Conservation (phyloP, 108 stramenopile species). For the Epipyxis sp. region DNA sequence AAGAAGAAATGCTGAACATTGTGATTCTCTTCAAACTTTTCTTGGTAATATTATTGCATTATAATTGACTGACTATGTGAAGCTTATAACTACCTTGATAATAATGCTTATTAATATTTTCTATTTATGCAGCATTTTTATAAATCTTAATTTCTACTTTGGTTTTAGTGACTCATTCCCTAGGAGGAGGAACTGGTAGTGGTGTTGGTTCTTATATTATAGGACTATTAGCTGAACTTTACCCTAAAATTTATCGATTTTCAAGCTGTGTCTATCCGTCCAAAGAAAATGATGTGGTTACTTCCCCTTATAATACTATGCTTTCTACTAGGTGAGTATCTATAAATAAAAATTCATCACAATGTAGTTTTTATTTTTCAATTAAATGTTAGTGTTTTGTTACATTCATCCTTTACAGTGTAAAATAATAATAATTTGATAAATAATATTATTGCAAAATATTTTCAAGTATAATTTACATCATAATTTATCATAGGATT, state of each 20-base stretch:
- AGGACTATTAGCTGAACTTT: slow-evolving; percentile 48
- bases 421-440: neutral
- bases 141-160: too few relatives aligned
- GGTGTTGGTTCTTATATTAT: slow-evolving; percentile 60
- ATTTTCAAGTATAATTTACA: too few relatives aligned
- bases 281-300: slow-evolving; percentile 64
- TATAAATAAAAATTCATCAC: neutral
- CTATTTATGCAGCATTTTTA: too few relatives aligned
- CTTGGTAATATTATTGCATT: too few relatives aligned
- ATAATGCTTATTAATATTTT: too few relatives aligned
- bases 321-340: slow-evolving; percentile 38
- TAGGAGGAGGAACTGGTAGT: slow-evolving; percentile 67
- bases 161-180: slow-evolving; percentile 58
- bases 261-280: slow-evolving; percentile 50
- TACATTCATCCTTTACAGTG: too few relatives aligned
- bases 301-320: slow-evolving; percentile 63
- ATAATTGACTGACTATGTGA: too few relatives aligned
- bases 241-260: slow-evolving; percentile 52
- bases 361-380: neutral
- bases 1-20: slow-evolving; percentile 46
- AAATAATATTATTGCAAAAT: too few relatives aligned
- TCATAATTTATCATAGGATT: too few relatives aligned
- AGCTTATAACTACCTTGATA: too few relatives aligned
- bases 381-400: too few relatives aligned
- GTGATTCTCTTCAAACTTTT: slow-evolving; percentile 62